These are phyloP conservation scores for Paratrypanosoma confusum DNA, from an alignment of 208 protist species.

Conservation along the genomic window DNA sequence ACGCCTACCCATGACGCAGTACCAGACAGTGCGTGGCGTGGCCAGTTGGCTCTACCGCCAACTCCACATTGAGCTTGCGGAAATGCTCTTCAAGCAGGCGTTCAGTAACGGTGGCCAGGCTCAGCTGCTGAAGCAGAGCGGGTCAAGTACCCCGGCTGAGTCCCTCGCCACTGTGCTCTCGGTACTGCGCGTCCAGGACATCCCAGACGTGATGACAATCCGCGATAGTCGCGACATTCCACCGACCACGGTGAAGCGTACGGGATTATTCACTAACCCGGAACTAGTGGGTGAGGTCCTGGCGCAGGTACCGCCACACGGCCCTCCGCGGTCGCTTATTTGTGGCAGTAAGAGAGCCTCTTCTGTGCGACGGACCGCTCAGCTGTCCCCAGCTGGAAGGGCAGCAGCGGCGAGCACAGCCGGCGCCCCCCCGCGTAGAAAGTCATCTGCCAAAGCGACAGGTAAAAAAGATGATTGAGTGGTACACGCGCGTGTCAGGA, in stretches of 20 bases:
- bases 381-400: no score
- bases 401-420: no score
- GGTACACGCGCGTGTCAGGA: no score
- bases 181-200: constrained; percentile 30
- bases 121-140: constrained; percentile 5
- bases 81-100: constrained; percentile 52
- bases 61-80: constrained; percentile 57
- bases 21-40: constrained; percentile 41
- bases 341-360: constrained; percentile 4
- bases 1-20: constrained; percentile 43
- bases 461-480: no score
- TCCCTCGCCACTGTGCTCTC: constrained; percentile 18
- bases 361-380: no score
- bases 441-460: no score
- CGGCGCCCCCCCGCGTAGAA: no score
- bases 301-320: constrained; percentile 41
- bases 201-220: constrained; percentile 54
- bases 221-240: constrained; percentile 43
- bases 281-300: constrained; percentile 39
- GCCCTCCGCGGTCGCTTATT: constrained; percentile 50
- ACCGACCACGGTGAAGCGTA: constrained; percentile 34
- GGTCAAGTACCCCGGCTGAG: constrained; percentile 3
- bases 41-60: constrained; percentile 58
- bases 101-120: constrained; percentile 32
- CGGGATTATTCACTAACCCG: constrained; percentile 38